Base-by-base conservation (phyloP, 2,329 filamentous ascomycete species). In the Paradendryphiella salina region DNA sequence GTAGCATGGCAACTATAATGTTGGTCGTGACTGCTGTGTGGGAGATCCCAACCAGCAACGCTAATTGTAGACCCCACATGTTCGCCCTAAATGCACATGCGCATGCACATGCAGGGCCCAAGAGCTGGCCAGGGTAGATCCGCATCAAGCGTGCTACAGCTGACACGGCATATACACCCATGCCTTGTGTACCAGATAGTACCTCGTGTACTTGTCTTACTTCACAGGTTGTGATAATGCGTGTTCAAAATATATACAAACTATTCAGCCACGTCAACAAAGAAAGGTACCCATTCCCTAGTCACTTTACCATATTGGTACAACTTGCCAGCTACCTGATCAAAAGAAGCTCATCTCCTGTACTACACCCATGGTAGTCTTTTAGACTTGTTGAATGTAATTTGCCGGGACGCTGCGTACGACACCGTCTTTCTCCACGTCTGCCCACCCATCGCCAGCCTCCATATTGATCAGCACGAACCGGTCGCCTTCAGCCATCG, bases 341-440 rank as follows among this genome's bases (percentile, higher is more conserved):
- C 43, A 54, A 14, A 46, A 46, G n/a, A 42, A 49, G 7, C 35
- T 54, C 48, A 52, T 50, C 26, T 57, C 50, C 21, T 50, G 47
- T 33, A 58, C 52, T 20, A 51, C 51, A 28, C 50, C 46, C 52
- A 59, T 38, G 39, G 54, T 61, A 42, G 61, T 59, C 23, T 35
- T 50, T 61, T 62, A 88, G 42, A 89, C 84, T 66, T 87, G 83
- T 74, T 91, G 88, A 52, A 97, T 83, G 77, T 97, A 99, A 73
- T 90, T 96, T 31, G 92, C 92, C 37, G 94, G 94, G 46, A 99
- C 94, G 71, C 91, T 96, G 69, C 86, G 92, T 40, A 86, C 90
- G 33, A 85, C 79, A 1, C 92, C 92, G 14, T 90, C 91, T 73
- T 90, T 91, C 77, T 97, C 94, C 14, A 99, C 94, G 76, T 97